These are phyloP conservation scores for Skeletonema marinoi DNA, from an alignment of 108 stramenopile genomes.

Conservation along the genomic window DNA sequence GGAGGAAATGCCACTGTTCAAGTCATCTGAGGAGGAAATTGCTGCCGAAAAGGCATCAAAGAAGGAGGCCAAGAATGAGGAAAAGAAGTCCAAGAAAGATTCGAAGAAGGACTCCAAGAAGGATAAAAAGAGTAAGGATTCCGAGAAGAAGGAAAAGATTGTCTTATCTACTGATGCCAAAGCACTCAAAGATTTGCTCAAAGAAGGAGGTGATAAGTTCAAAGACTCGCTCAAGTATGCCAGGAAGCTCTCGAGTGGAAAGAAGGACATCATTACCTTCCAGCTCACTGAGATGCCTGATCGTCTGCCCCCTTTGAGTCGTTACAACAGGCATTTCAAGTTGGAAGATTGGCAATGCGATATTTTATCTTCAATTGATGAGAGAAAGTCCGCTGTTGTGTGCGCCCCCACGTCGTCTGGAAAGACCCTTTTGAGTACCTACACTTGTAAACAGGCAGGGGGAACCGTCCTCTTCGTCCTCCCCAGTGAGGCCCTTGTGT, in stretches of 20 bases:
- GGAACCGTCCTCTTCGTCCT: constrained; percentile 96
- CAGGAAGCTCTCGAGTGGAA: constrained; percentile 87
- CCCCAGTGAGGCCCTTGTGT: constrained; percentile 98
- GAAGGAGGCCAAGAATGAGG: constrained; percentile 82
- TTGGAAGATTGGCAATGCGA: constrained; percentile 98
- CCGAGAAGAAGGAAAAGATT: constrained; percentile 72
- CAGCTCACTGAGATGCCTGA: constrained; percentile 97
- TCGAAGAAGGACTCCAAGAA: constrained; percentile 70
- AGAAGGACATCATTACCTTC: constrained; percentile 87
- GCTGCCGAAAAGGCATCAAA: constrained; percentile 82
- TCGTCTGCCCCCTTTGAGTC: constrained; percentile 96
- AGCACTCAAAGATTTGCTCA: constrained; percentile 76
- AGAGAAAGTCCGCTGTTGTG: constrained; percentile 91
- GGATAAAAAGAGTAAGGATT: constrained; percentile 75
- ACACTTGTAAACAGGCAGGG: constrained; percentile 90
- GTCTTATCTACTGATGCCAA: constrained; percentile 71
- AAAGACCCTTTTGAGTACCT: constrained; percentile 98
- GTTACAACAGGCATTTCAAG: constrained; percentile 92
- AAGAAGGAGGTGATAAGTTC: constrained; percentile 87
- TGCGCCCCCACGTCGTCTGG: constrained; percentile 98
- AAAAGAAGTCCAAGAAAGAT: constrained; percentile 82
- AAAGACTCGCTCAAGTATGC: constrained; percentile 94
- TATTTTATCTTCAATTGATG: constrained; percentile 91
- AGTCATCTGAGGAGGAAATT: constrained; percentile 74
- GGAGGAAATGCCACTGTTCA: constrained; percentile 89